Percentiles rank a stretch among this genome's conserved stretches.
These are phyloP conservation scores for Trichophyton verrucosum DNA, from an alignment of 2,329 filamentous ascomycete genomes.

Conservation along the genomic window DNA sequence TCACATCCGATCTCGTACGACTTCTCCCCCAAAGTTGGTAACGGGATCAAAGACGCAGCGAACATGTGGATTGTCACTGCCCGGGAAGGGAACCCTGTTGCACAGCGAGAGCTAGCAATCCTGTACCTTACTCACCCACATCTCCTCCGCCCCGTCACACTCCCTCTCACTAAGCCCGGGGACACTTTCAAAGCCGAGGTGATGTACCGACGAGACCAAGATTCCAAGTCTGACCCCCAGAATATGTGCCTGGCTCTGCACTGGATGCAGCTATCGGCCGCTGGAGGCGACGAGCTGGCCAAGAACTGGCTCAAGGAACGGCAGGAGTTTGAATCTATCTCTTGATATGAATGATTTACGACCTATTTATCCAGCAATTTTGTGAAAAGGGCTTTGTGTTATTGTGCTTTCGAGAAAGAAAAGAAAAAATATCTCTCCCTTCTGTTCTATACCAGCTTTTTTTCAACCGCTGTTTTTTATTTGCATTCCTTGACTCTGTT, in stretches of 20 bases:
- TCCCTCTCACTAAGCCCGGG: constrained; percentile 69
- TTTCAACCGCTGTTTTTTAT: constrained; percentile 6
- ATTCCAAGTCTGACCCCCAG: constrained; percentile 63
- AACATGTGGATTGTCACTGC: constrained; percentile 87
- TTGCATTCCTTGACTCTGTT: constrained; percentile 4
- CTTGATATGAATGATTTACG: constrained; percentile 23
- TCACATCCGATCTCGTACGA: constrained; percentile 23
- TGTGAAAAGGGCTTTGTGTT: constrained; percentile 6
- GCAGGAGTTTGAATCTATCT: constrained; percentile 49
- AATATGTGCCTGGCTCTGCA: constrained; percentile 91
- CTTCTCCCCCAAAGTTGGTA: constrained; percentile 20
- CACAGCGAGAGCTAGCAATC: constrained; percentile 83
- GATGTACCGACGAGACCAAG: constrained; percentile 53
- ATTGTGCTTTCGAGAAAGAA: constrained; percentile 6
- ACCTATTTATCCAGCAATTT: background rate
- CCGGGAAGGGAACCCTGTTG: constrained; percentile 76
- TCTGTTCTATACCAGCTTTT: constrained; percentile 17
- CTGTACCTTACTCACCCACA: constrained; percentile 90
- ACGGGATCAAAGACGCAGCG: constrained; percentile 57
- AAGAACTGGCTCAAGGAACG: constrained; percentile 67
- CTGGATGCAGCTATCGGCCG: constrained; percentile 87
- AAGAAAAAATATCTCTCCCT: constrained; percentile 4
- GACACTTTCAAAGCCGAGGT: constrained; percentile 86
- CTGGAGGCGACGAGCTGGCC: constrained; percentile 75
- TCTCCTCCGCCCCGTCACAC: constrained; percentile 62